phyloP scores from a whole-genome alignment of 768 basidiomycete species.

The Sarcomyxa edulis region DNA sequence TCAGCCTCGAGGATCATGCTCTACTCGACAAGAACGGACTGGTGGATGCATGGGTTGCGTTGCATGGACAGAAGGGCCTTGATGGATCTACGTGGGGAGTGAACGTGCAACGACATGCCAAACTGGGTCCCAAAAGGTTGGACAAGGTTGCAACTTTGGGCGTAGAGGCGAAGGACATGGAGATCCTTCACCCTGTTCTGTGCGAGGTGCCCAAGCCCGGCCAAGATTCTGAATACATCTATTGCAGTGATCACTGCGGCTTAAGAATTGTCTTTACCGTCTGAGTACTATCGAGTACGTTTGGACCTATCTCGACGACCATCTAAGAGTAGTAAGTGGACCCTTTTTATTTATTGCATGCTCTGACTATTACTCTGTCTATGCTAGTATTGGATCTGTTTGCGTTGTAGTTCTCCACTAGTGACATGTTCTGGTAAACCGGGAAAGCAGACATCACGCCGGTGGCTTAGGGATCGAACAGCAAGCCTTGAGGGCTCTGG shows the following conservation, averaged over 20 bases:
- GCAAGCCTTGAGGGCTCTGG: no score
- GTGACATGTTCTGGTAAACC: no score
- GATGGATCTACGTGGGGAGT: slow-evolving; percentile 35
- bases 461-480: no score
- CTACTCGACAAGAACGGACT: slow-evolving; percentile 31
- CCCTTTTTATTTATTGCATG: no score
- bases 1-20: slow-evolving; percentile 26
- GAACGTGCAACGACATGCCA: slow-evolving; percentile 18
- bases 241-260: slow-evolving; percentile 34
- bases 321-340: no score
- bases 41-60: slow-evolving; percentile 35
- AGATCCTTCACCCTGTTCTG: slow-evolving; percentile 29
- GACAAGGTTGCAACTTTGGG: slow-evolving; percentile 37
- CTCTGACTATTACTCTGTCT: no score
- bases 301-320: no score
- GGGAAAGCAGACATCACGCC: no score
- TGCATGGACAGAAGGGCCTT: slow-evolving; percentile 21
- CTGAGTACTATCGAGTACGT: slow-evolving; percentile 5
- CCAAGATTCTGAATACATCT: slow-evolving; percentile 13
- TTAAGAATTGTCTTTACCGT: slow-evolving; percentile 23
- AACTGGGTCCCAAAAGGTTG: slow-evolving; percentile 26
- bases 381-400: no score
- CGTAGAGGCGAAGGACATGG: slow-evolving; percentile 24
- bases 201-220: slow-evolving; percentile 24
- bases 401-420: no score